Base-by-base conservation (phyloP, 257 asterid genomes). In the Gentiana straminea region DNA sequence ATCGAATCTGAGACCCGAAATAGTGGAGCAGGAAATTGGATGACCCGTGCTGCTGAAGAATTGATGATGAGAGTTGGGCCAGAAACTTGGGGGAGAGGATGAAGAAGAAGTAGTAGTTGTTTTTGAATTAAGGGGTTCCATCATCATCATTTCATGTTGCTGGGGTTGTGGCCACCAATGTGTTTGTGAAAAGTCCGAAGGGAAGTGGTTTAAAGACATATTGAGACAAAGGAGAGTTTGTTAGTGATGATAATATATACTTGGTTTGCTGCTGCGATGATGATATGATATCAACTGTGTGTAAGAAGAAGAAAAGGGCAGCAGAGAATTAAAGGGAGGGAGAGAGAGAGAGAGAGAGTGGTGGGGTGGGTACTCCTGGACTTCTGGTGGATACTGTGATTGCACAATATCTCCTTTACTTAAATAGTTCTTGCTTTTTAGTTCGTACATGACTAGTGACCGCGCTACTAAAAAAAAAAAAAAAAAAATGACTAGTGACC, bases 131-230 rank as follows among this genome's bases (percentile, higher is more conserved):
- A 77, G 43, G 13, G 79, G 59, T 12, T 70, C 73, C 78, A 77
- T 73, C 47, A 50, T 24, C 50, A 15, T 15, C 6, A 48, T 71
- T 7, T 49, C 62, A 1, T 61, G 74, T 1, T 66, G 56, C 0
- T 73, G 59, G 1, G 64, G 60, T 52, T 70, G 73, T 38, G 86
- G 58, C 86, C 82, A 81, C 84, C 83, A 70, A 49, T 73, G 66
- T 64, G 70, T 52, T 66, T 81, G 75, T 48, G 81, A 71, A 45
- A 71, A 57, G 50, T 77, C 81, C 49, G 88, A 41, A 33, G 85
- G 58, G 76, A 64, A 75, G 46, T 84, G 84, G 76, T 87, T 87
- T 55, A 76, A 77, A 41, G 96, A 77, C 91, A 84, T 84, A 69
- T 68, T 49, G 58, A 50, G 66, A 59, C 33, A 41, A 33, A 6